phyloP scores from a whole-genome alignment of 2,329 filamentous ascomycete genomes.

The Sporothrix brasiliensis region DNA sequence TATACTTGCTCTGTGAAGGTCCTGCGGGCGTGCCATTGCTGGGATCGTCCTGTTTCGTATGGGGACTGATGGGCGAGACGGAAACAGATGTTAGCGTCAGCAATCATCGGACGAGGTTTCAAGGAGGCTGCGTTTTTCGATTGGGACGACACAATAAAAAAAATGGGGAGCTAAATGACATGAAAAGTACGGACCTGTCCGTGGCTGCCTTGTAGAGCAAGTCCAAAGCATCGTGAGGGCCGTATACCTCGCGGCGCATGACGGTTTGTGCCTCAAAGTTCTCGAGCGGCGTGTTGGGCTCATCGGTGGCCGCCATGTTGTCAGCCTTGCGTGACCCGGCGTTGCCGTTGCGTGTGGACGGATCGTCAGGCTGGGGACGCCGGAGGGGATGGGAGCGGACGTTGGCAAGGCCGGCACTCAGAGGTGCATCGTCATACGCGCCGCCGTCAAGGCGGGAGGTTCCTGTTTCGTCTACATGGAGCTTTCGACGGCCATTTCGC shows the following conservation, averaged over 20 bases:
- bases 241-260: constrained; percentile 76
- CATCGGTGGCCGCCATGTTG: constrained; percentile 49
- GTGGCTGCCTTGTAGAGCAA: constrained; percentile 85
- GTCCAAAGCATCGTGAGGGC: constrained; percentile 89
- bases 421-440: constrained; percentile 58
- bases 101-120: too few species aligned
- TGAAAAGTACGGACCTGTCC: constrained; percentile 49
- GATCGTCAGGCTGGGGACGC: constrained; percentile 51
- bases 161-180: background rate
- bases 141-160: background rate
- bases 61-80: constrained; percentile 13
- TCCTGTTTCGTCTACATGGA: constrained; percentile 51
- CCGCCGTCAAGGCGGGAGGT: constrained; percentile 46
- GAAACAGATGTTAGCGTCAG: background rate
- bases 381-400: constrained; percentile 68
- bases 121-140: background rate
- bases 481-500: constrained; percentile 72
- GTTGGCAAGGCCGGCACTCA: constrained; percentile 68
- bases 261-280: constrained; percentile 67
- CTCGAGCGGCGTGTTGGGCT: constrained; percentile 64
- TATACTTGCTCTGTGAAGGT: constrained; percentile 7
- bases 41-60: constrained; percentile 26
- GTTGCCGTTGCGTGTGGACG: constrained; percentile 43
- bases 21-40: constrained; percentile 7
- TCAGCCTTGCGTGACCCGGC: constrained; percentile 41